phyloP scores from a whole-genome alignment of 2,329 filamentous ascomycete species.

The Exophiala sp. region DNA sequence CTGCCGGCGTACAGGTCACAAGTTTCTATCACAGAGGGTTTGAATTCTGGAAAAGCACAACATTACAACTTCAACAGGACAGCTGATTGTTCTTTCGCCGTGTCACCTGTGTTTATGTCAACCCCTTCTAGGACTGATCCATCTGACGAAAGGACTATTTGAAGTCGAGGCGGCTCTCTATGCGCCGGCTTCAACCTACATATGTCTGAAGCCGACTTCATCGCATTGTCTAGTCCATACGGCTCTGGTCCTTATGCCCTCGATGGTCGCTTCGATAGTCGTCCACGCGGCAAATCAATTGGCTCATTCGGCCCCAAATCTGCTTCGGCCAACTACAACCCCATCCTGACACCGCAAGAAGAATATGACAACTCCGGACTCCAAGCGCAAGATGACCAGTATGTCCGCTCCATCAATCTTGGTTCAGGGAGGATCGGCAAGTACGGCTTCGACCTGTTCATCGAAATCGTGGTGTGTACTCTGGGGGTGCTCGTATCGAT shows the following conservation, averaged over 20 bases:
- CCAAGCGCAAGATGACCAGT: background rate
- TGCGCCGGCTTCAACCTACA: background rate
- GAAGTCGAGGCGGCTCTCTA: background rate
- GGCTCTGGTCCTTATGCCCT: background rate
- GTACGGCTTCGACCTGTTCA: constrained; percentile 16
- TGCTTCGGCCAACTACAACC: constrained; percentile 10
- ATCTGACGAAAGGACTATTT: too few species aligned
- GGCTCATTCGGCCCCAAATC: constrained; percentile 4
- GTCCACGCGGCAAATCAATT: constrained; percentile 1
- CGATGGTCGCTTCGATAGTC: background rate
- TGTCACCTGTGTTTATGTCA: too few species aligned
- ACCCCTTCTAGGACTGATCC: too few species aligned
- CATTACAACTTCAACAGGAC: too few species aligned
- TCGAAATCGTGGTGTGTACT: constrained; percentile 14
- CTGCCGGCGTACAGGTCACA: too few species aligned
- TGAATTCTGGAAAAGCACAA: too few species aligned
- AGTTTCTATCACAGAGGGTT: too few species aligned
- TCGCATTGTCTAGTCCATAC: constrained; percentile 14
- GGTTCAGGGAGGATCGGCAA: constrained; percentile 9
- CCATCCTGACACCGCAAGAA: constrained; percentile 7
- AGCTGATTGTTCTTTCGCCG: too few species aligned
- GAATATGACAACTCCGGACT: constrained; percentile 1
- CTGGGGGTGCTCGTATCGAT: constrained; percentile 10
- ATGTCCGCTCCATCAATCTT: background rate
- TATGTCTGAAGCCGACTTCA: constrained; percentile 7